Evolutionary conservation across 2,329 filamentous ascomycete genomes (phyloP).

Genomic region (Aspergillus sp.): DNA sequence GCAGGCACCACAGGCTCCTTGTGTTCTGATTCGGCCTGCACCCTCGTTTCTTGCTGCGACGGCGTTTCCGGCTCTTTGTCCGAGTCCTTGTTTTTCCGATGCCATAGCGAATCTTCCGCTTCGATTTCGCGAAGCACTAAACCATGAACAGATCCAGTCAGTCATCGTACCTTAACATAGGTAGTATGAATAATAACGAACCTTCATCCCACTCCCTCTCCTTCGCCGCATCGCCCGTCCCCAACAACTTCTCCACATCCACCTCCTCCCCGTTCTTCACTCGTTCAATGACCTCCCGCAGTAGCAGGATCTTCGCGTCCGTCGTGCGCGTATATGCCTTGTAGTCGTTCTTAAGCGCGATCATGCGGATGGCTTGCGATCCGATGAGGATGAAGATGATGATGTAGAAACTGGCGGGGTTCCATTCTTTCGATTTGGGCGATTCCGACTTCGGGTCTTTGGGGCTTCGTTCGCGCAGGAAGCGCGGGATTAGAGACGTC

Average conservation of each 20-base stretch:
- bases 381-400: conserved; percentile 83
- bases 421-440: conserved; percentile 64
- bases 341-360: conserved; percentile 75
- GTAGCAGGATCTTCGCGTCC: conserved; percentile 72
- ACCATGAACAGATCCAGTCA: conserved; percentile 3
- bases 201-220: conserved; percentile 89
- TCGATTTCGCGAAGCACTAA: conserved; percentile 42
- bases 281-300: conserved; percentile 63
- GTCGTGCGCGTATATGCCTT: conserved; percentile 71
- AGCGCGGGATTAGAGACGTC: conserved; percentile 67
- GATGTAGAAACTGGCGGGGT: conserved; percentile 80
- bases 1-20: conserved; percentile 18
- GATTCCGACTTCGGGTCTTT: conserved; percentile 27
- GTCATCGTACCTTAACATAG: neutral
- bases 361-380: conserved; percentile 92
- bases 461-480: conserved; percentile 38
- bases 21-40: conserved; percentile 6
- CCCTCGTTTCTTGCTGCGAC: conserved; percentile 10
- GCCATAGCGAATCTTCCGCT: conserved; percentile 40
- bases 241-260: conserved; percentile 79
- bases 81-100: conserved; percentile 23
- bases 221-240: conserved; percentile 70
- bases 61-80: conserved; percentile 9
- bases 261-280: conserved; percentile 59
- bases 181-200: conserved; percentile 39